A percentile compares a stretch with the other conserved stretches of the same genome.
Conservation (phyloP, 108 stramenopile genomes). For the Fragilaria radians region DNA sequence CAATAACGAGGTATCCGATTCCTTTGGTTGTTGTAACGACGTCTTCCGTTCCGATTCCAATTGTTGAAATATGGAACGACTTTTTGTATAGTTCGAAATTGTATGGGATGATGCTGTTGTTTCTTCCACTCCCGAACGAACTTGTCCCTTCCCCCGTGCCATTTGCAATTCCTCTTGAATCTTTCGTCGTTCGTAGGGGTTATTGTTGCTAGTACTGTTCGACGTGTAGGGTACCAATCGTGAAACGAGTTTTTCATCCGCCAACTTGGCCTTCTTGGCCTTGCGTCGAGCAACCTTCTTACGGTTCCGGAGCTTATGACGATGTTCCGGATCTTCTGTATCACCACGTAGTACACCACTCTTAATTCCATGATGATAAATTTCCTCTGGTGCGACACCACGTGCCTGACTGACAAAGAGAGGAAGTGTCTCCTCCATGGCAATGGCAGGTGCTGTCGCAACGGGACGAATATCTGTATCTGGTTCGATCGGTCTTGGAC, state of each 20-base stretch:
- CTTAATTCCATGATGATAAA: constrained; percentile 89
- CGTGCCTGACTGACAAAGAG: constrained; percentile 85
- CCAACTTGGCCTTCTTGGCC: constrained; percentile 74
- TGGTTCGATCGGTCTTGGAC: constrained; percentile 85
- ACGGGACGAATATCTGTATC: constrained; percentile 80
- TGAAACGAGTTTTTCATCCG: constrained; percentile 86
- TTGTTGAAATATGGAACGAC: no score
- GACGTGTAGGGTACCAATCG: constrained; percentile 85
- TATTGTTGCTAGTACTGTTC: constrained; percentile 90
- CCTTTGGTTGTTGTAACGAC: no score
- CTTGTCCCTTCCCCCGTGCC: constrained; percentile 79
- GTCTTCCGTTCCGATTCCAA: no score
- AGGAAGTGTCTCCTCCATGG: constrained; percentile 97
- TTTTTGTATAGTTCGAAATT: no score
- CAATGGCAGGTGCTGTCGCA: constrained; percentile 86
- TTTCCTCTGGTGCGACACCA: constrained; percentile 92
- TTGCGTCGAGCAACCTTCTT: constrained; percentile 92
- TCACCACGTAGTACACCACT: constrained; percentile 82
- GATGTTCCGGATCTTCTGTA: constrained; percentile 84
- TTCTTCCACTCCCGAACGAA: constrained; percentile 70
- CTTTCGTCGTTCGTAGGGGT: constrained; percentile 92
- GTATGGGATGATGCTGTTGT: no score
- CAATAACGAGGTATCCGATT: no score
- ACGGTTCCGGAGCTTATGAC: constrained; percentile 75
- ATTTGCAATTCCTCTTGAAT: constrained; percentile 75